These are phyloP conservation scores for Mortierella sp. DNA, from an alignment of 371 early-diverging fungal species.

Conservation along the genomic window DNA sequence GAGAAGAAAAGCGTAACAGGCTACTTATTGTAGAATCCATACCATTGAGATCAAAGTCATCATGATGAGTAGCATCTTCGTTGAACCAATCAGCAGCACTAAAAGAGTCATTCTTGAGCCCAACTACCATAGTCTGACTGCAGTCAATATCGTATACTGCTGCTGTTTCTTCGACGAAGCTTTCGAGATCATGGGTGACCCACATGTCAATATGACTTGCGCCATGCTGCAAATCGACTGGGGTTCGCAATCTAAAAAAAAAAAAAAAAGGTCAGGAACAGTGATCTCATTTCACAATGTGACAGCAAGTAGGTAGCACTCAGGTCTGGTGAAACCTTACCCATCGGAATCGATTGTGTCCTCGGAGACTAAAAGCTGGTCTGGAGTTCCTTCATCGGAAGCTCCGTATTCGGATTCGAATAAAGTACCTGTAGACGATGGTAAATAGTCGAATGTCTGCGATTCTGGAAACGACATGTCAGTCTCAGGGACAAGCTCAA, in stretches of 20 bases:
- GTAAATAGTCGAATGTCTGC: constrained; percentile 17
- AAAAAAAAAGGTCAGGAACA: neutral
- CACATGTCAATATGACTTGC: constrained; percentile 8
- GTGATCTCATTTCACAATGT: neutral
- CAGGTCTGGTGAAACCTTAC: constrained; percentile 5
- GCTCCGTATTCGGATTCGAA: constrained; percentile 20
- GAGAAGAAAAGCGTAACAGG: neutral
- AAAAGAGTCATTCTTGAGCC: neutral
- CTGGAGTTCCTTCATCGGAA: constrained; percentile 3
- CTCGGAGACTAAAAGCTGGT: constrained; percentile 30
- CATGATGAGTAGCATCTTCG: constrained; percentile 11
- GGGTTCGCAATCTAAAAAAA: constrained; percentile 25
- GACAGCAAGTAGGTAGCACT: neutral
- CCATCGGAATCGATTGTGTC: constrained; percentile 47
- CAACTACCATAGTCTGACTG: constrained; percentile 1
- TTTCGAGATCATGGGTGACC: constrained; percentile 11
- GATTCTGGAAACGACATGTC: constrained; percentile 21
- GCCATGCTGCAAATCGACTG: constrained; percentile 22
- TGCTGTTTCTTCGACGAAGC: constrained; percentile 16
- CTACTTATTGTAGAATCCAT: neutral
- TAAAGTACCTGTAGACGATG: constrained; percentile 11
- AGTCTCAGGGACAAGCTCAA: constrained; percentile 11
- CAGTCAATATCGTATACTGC: constrained; percentile 6
- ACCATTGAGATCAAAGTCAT: constrained; percentile 35
- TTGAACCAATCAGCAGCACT: constrained; percentile 18